Evolutionary conservation across 495 filamentous ascomycete species (phyloP).

Genomic region (Talaromyces adpressus): DNA sequence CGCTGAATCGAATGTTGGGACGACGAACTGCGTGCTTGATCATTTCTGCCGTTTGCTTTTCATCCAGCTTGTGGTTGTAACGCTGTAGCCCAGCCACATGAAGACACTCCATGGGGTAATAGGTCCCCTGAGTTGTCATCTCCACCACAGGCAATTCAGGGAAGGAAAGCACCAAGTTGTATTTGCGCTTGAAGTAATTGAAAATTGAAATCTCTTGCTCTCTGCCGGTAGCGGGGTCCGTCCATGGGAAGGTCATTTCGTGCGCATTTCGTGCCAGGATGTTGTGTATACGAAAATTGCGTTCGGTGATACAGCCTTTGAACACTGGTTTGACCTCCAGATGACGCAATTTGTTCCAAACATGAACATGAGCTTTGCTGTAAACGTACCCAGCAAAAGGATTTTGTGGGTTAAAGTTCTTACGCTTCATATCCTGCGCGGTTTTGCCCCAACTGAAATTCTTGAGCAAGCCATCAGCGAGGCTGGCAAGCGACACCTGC

Average conservation of each 20-base stretch:
- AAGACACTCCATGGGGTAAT: conserved; percentile 76
- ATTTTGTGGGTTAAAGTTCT: not conserved
- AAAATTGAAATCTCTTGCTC: conserved; percentile 41
- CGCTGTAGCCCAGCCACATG: conserved; percentile 57
- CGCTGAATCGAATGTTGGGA: conserved; percentile 52
- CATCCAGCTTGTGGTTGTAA: conserved; percentile 72
- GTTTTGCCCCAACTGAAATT: conserved; percentile 1
- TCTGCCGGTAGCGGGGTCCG: conserved; percentile 38
- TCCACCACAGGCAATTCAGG: conserved; percentile 62
- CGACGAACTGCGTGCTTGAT: conserved; percentile 74
- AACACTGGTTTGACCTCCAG: conserved; percentile 3
- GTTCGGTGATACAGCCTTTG: not conserved
- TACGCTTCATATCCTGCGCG: not conserved
- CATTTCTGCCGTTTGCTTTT: conserved; percentile 64
- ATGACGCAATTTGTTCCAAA: not conserved
- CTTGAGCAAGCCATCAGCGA: conserved; percentile 4
- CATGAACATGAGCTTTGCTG: not conserved
- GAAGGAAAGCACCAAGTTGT: conserved; percentile 48
- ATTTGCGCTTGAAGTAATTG: conserved; percentile 62
- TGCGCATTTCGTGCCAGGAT: conserved; percentile 38
- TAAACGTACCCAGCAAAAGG: not conserved
- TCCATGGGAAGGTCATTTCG: conserved; percentile 18
- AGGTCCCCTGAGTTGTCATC: conserved; percentile 54
- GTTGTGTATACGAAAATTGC: not conserved
- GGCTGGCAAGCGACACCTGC: not conserved